A percentile compares a stretch with the other conserved stretches of the same genome.
These are phyloP conservation scores for Puccinia novopanici DNA, from an alignment of 1,284 basidiomycete species.

Conservation along the genomic window DNA sequence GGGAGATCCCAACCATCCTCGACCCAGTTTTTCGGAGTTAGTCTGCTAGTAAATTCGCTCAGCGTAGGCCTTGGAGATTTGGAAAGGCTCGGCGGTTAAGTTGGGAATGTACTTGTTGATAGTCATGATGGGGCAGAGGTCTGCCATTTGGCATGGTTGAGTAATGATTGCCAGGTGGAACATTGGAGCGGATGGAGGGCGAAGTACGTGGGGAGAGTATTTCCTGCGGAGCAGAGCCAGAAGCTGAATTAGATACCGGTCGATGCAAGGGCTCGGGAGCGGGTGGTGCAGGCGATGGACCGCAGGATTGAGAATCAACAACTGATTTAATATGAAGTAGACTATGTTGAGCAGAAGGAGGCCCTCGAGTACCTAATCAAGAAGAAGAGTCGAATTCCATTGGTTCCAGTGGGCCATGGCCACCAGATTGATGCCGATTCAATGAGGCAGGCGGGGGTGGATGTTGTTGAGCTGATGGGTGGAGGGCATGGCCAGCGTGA, in stretches of 20 bases:
- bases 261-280: slow-evolving; percentile 39
- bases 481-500: slow-evolving; percentile 24
- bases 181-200: too few species aligned
- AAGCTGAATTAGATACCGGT: slow-evolving; percentile 1
- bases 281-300: slow-evolving; percentile 28
- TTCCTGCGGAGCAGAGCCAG: slow-evolving; percentile 1
- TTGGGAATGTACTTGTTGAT: slow-evolving; percentile 13
- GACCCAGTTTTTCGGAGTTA: too few species aligned
- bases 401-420: slow-evolving; percentile 72
- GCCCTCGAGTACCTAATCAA: too few species aligned
- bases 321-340: slow-evolving; percentile 40
- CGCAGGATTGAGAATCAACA: slow-evolving; percentile 43
- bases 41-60: too few species aligned
- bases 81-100: too few species aligned
- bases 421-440: slow-evolving; percentile 50
- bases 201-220: slow-evolving; percentile 34
- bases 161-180: slow-evolving; percentile 32
- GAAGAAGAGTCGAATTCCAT: too few species aligned
- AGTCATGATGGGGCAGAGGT: slow-evolving; percentile 10
- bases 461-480: slow-evolving; percentile 28
- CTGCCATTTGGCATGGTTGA: not conserved
- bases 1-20: slow-evolving; percentile 21
- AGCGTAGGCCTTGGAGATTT: too few species aligned
- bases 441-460: slow-evolving; percentile 18
- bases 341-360: too few species aligned